A percentile compares a stretch with the other conserved stretches of the same genome.
Conservation (phyloP, 768 basidiomycete species). For the Lentinula sp. region DNA sequence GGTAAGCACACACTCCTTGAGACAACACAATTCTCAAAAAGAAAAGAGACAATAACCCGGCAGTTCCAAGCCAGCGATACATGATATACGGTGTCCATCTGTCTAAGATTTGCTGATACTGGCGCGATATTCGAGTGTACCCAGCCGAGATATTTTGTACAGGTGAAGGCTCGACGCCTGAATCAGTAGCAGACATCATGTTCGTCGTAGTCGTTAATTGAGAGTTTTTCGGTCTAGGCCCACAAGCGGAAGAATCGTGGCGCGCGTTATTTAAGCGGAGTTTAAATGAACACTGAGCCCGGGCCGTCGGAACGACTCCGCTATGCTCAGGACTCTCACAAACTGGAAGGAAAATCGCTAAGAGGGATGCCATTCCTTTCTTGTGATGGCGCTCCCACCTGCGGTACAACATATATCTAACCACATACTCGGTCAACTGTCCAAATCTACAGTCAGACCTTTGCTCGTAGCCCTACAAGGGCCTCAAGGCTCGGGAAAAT, state of each 20-base stretch:
- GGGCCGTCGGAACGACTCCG: background rate
- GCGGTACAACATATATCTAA: conserved; percentile 30
- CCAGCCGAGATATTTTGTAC: conserved; percentile 41
- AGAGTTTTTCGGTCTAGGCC: background rate
- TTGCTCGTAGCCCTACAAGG: conserved; percentile 88
- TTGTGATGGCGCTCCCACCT: conserved; percentile 19
- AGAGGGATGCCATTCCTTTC: background rate
- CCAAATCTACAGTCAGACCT: conserved; percentile 29
- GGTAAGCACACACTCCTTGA: conserved; percentile 68
- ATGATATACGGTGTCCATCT: conserved; percentile 84
- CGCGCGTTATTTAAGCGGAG: background rate
- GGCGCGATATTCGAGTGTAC: conserved; percentile 54
- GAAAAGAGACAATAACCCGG: conserved; percentile 68
- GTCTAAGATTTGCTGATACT: conserved; percentile 88
- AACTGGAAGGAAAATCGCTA: background rate
- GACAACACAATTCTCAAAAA: conserved; percentile 79
- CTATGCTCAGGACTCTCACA: background rate
- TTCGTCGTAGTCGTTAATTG: conserved; percentile 1
- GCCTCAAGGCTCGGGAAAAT: conserved; percentile 93
- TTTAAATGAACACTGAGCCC: background rate
- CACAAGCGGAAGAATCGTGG: background rate
- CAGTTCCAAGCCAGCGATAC: conserved; percentile 84
- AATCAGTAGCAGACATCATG: conserved; percentile 46
- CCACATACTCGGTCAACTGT: conserved; percentile 32
- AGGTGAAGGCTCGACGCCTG: conserved; percentile 33